Conservation (phyloP, 768 basidiomycete genomes). For the Auricularia auricula-judae region DNA sequence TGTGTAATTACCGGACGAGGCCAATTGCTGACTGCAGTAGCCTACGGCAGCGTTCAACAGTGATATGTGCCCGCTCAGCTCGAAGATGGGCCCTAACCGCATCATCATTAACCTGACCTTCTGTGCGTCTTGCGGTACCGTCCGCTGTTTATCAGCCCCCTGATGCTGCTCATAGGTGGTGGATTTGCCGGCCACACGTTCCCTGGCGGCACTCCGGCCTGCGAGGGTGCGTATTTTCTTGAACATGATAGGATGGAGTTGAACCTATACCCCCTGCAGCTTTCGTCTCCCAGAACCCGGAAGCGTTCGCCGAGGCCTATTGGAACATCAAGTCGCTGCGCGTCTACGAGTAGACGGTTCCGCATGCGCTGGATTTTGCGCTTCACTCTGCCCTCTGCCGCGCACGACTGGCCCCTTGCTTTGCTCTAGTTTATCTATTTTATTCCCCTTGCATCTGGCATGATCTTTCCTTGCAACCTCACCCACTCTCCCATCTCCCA, state of each 20-base stretch:
- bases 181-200: slow-evolving; percentile 39
- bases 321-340: slow-evolving; percentile 58
- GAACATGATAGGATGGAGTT: neutral
- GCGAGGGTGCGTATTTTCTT: slow-evolving; percentile 32
- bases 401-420: neutral
- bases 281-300: slow-evolving; percentile 56
- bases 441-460: too few species aligned
- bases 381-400: neutral
- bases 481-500: too few species aligned
- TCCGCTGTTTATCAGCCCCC: neutral
- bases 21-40: too few species aligned
- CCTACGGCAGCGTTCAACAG: neutral
- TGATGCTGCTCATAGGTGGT: slow-evolving; percentile 30
- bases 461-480: too few species aligned
- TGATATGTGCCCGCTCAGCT: slow-evolving; percentile 35
- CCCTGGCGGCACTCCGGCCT: slow-evolving; percentile 45
- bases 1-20: neutral
- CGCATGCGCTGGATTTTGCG: neutral
- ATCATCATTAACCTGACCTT: slow-evolving; percentile 64
- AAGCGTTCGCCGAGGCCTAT: slow-evolving; percentile 55
- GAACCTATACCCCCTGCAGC: slow-evolving; percentile 23
- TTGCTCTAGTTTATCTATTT: neutral
- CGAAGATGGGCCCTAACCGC: slow-evolving; percentile 35
- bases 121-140: slow-evolving; percentile 30
- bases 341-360: slow-evolving; percentile 28